These are phyloP conservation scores for Aspergillus hancockii DNA, from an alignment of 495 filamentous ascomycete species.

Conservation along the genomic window DNA sequence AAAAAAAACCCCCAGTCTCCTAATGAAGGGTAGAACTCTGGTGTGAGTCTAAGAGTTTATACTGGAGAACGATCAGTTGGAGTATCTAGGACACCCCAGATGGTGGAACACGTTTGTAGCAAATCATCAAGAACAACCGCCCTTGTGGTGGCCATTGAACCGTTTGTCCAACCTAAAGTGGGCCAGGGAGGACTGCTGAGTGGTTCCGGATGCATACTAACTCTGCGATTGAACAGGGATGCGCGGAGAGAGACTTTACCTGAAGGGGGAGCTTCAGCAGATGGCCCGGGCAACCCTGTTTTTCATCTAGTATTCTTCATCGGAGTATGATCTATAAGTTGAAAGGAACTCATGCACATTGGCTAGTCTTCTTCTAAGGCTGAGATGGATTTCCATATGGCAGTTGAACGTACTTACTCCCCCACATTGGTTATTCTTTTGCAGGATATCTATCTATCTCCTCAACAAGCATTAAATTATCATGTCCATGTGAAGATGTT, in stretches of 20 bases:
- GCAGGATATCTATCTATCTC: no score
- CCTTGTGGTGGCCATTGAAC: background rate
- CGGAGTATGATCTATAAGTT: no score
- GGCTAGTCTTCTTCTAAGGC: background rate
- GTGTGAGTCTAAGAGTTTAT: slow-evolving; percentile 1
- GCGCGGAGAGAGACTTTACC: slow-evolving; percentile 25
- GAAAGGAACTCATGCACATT: background rate
- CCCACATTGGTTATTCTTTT: no score
- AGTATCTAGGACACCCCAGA: background rate
- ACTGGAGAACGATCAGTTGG: background rate
- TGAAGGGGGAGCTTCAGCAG: slow-evolving; percentile 43
- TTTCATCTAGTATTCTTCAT: no score
- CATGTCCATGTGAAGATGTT: no score
- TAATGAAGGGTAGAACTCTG: background rate
- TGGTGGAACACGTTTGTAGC: background rate
- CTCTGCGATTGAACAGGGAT: slow-evolving; percentile 11
- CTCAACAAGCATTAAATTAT: no score
- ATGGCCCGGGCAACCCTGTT: slow-evolving; percentile 12
- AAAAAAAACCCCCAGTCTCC: background rate
- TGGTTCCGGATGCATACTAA: slow-evolving; percentile 5
- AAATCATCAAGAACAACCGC: background rate
- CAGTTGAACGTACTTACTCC: no score
- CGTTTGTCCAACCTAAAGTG: background rate
- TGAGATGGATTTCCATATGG: background rate
- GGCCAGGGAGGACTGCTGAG: slow-evolving; percentile 2